These are phyloP conservation scores for Coelomomyces lativittatus DNA, from an alignment of 371 early-diverging fungal species.

Conservation along the genomic window DNA sequence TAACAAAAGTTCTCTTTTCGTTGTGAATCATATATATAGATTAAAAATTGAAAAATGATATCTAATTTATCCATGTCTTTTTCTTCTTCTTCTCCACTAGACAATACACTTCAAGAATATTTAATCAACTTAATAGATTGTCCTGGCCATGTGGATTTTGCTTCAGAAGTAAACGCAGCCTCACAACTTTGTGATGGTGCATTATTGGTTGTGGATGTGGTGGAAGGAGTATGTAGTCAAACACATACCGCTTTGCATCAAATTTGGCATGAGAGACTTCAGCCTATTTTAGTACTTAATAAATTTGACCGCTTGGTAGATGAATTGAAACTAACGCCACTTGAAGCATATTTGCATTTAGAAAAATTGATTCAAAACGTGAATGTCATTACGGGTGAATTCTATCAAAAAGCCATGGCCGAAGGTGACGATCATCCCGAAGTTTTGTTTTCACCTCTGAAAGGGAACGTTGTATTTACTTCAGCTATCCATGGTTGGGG, in stretches of 20 bases:
- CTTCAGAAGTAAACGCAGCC: constrained; percentile 87
- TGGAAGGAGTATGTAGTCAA: constrained; percentile 97
- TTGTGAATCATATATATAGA: no score
- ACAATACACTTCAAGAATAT: constrained; percentile 31
- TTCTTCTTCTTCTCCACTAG: background rate
- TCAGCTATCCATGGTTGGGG: constrained; percentile 97
- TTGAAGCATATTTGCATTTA: constrained; percentile 76
- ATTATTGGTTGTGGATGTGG: constrained; percentile 90
- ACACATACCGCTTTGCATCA: constrained; percentile 87
- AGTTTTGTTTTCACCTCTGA: constrained; percentile 81
- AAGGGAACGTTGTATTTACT: constrained; percentile 87
- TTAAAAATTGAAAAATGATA: no score
- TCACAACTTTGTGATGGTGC: constrained; percentile 92
- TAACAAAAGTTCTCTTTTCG: no score
- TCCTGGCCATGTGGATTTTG: constrained; percentile 99
- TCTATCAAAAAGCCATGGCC: constrained; percentile 18
- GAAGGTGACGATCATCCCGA: constrained; percentile 59
- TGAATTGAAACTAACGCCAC: constrained; percentile 74
- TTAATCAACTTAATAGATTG: constrained; percentile 96
- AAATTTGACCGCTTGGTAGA: constrained; percentile 93
- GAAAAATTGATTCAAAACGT: constrained; percentile 82
- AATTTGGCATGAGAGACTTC: constrained; percentile 75
- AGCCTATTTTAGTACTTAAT: constrained; percentile 88
- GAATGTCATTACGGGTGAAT: constrained; percentile 84
- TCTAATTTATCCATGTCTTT: no score